Conservation (phyloP, 75 land plant genomes). For the Isoetes taiwanensis region DNA sequence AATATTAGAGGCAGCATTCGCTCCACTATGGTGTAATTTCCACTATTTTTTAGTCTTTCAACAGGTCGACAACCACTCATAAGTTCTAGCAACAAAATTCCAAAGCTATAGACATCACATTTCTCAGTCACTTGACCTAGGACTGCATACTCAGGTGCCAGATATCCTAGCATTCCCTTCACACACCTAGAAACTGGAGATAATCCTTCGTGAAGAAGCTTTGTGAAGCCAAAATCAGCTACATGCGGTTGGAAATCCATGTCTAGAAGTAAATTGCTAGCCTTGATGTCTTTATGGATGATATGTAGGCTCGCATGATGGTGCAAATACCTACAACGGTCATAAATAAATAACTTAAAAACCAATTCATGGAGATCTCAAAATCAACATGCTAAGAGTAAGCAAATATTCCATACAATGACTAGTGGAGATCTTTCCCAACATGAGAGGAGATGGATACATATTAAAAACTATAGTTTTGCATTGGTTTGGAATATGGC, state of each 20-base stretch:
- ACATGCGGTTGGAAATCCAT: neutral
- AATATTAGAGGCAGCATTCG: neutral
- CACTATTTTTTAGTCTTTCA: neutral
- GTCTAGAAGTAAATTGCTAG: neutral
- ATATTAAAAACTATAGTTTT: too few relatives aligned
- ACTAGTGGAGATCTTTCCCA: too few relatives aligned
- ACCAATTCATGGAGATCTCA: neutral
- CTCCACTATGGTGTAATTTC: neutral
- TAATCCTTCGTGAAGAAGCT: neutral
- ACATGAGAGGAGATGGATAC: too few relatives aligned
- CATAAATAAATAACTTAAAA: neutral
- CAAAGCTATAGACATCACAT: neutral
- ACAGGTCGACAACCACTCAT: neutral
- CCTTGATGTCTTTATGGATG: neutral
- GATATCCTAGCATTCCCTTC: neutral
- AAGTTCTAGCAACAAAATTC: slow-evolving; percentile 1
- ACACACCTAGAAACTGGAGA: too few relatives aligned
- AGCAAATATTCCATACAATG: too few relatives aligned
- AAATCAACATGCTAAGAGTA: too few relatives aligned
- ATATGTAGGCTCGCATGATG: neutral
- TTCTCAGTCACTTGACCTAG: neutral
- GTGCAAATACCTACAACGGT: neutral
- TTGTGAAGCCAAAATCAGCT: slow-evolving; percentile 5
- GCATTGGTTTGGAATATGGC: too few relatives aligned
- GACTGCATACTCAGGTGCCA: neutral